phyloP scores from a whole-genome alignment of 202 grass and related monocot genomes.

The Musa balbisiana region DNA sequence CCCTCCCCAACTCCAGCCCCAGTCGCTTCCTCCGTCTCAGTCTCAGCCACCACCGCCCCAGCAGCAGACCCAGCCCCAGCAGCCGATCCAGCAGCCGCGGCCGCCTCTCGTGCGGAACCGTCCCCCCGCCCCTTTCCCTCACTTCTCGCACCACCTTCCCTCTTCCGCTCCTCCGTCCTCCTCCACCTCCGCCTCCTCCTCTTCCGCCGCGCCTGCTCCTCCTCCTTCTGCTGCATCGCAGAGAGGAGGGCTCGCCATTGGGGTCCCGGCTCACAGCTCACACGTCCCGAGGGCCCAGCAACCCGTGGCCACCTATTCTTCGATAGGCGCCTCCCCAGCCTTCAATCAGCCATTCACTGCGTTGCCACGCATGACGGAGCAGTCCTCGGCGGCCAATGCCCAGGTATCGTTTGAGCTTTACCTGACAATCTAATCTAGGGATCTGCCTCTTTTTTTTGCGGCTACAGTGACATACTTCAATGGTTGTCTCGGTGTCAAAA shows the following conservation, averaged over 20 bases:
- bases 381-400: slow-evolving; percentile 30
- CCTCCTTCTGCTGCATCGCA: slow-evolving; percentile 15
- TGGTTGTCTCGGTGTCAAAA: background rate
- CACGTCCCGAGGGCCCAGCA: slow-evolving; percentile 27
- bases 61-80: slow-evolving; percentile 17
- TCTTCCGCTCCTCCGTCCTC: slow-evolving; percentile 26
- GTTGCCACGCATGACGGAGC: slow-evolving; percentile 46
- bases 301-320: slow-evolving; percentile 36
- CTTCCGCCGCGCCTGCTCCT: slow-evolving; percentile 6
- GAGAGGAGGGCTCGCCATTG: slow-evolving; percentile 37
- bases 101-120: slow-evolving; percentile 37
- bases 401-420: slow-evolving; percentile 30
- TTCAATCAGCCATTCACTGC: slow-evolving; percentile 50
- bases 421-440: background rate
- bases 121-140: slow-evolving; percentile 32
- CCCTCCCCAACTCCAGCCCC: slow-evolving; percentile 27
- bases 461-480: background rate
- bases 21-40: slow-evolving; percentile 9
- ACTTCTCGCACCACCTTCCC: slow-evolving; percentile 18
- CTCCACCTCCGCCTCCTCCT: slow-evolving; percentile 13
- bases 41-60: slow-evolving; percentile 14
- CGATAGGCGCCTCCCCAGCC: slow-evolving; percentile 37
- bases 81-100: slow-evolving; percentile 31
- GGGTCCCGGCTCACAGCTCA: slow-evolving; percentile 33
- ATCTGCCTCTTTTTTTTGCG: too few relatives aligned